Conservation (phyloP, 2,329 filamentous ascomycete species). For the Ophiobolus disseminans region DNA sequence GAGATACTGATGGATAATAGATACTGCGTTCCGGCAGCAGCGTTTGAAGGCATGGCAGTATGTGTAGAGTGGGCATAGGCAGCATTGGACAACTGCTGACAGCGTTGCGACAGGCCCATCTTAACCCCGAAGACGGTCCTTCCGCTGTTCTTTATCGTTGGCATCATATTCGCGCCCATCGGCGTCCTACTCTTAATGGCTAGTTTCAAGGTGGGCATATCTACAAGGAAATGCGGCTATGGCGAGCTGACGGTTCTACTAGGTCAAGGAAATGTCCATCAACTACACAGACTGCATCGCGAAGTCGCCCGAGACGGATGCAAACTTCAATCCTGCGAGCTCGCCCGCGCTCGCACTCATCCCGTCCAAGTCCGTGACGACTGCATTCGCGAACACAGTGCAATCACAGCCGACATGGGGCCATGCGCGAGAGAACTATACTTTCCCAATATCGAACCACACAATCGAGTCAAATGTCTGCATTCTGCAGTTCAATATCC, state of each 20-base stretch:
- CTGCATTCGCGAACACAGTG: constrained; percentile 72
- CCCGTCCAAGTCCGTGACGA: constrained; percentile 63
- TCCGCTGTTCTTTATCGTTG: constrained; percentile 88
- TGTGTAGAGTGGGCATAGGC: constrained; percentile 49
- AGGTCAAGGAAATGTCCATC: constrained; percentile 90
- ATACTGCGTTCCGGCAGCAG: constrained; percentile 97
- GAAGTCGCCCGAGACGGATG: constrained; percentile 57
- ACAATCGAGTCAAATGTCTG: constrained; percentile 62
- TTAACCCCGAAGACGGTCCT: constrained; percentile 92
- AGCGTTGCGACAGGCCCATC: constrained; percentile 71
- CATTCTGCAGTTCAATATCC: constrained; percentile 78
- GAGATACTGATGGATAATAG: constrained; percentile 56
- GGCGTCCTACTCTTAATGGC: constrained; percentile 87
- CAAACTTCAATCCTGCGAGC: constrained; percentile 19
- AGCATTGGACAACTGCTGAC: constrained; percentile 45
- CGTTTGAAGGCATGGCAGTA: constrained; percentile 98
- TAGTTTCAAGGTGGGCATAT: constrained; percentile 72
- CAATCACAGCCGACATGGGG: constrained; percentile 44
- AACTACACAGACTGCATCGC: constrained; percentile 83
- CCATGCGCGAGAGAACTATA: constrained; percentile 46
- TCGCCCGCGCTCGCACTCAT: constrained; percentile 57
- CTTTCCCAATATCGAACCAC: constrained; percentile 28
- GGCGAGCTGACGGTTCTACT: constrained; percentile 19
- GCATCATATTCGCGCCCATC: constrained; percentile 91
- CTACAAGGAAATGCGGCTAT: background rate